Conservation (phyloP, 1,139 yeast genomes). For the Magnusiomyces suaveolens region DNA sequence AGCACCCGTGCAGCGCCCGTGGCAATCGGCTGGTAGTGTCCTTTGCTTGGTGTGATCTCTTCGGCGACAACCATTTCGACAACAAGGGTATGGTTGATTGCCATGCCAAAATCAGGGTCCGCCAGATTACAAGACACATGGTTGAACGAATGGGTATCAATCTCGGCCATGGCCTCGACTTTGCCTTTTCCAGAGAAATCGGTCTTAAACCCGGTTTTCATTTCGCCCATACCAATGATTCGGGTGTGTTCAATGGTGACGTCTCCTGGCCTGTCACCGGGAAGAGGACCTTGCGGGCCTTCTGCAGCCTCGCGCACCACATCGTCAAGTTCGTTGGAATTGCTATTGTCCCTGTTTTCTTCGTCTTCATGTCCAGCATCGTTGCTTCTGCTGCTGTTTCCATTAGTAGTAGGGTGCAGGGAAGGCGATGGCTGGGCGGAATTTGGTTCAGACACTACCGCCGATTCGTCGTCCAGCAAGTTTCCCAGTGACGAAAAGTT, state of each 20-base stretch:
- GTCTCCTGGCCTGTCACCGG: conserved; percentile 12
- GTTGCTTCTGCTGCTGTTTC: conserved; percentile 10
- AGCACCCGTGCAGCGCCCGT: conserved; percentile 93
- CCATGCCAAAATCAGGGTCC: conserved; percentile 72
- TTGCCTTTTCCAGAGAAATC: conserved; percentile 73
- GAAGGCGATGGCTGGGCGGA: conserved; percentile 1
- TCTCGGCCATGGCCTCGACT: conserved; percentile 63
- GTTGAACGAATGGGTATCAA: conserved; percentile 37
- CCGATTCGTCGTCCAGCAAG: not conserved
- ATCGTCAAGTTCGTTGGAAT: not conserved
- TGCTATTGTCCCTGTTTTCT: not conserved
- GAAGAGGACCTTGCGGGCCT: not conserved
- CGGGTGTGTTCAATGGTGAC: conserved; percentile 57
- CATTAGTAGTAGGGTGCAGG: conserved; percentile 24
- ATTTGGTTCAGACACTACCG: not conserved
- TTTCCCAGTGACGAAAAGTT: not conserved
- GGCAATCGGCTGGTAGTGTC: not conserved
- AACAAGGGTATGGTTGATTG: conserved; percentile 62
- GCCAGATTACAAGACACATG: conserved; percentile 71
- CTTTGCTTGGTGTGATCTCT: conserved; percentile 40
- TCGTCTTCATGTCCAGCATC: conserved; percentile 2
- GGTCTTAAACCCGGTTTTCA: conserved; percentile 89
- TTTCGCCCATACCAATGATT: conserved; percentile 68
- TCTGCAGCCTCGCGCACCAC: not conserved
- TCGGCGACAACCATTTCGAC: conserved; percentile 92